Evolutionary conservation across 1,284 basidiomycete species (phyloP), one percentile per base, ranked within the genome.

Genomic region (Ceratobasidium sp.): DNA sequence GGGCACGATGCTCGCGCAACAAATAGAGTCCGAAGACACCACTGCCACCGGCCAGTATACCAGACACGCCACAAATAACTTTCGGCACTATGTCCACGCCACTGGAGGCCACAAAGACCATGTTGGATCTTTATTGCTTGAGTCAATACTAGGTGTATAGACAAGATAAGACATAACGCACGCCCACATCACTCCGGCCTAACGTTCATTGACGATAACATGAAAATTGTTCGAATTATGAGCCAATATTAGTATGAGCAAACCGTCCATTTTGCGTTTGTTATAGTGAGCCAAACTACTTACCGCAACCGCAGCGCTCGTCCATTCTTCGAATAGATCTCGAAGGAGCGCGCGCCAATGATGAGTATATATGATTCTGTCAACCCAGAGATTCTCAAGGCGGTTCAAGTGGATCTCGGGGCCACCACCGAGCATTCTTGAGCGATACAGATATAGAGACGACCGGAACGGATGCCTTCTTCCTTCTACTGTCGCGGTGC

Each of bases 151-250:
- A 57, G 3, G 12, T 9, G n/a, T 32, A 55, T 9, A n/a, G 28
- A 5, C 3, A 2, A 2, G 1, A 39, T 16, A 55, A 2, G 1
- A 9, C n/a, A 10, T 4, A 12, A 71, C 67, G 21, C 26, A 71
- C 67, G 67, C 67, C 67, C 67, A 71, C 67, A 71, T 71, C 67
- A 71, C 45, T 26, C 67, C 67, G 34, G 67, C 67, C 67, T 71
- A 16, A 12, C 39, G 21, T 21, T 30, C 43, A 18, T 32, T 32
- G 9, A 62, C 14, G 48, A 32, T 9, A 58, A 62, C 43, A 12
- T 45, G 32, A 10, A 21, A 30, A 62, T 30, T 26, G 41, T n/a
- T n/a, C n/a, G n/a, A n/a, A n/a, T n/a, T n/a, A n/a, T n/a, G n/a
- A n/a, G n/a, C n/a, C n/a, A n/a, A n/a, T n/a, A n/a, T n/a, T n/a